phyloP scores from a whole-genome alignment of 75 land plant genomes.

The Pinus albicaulis region DNA sequence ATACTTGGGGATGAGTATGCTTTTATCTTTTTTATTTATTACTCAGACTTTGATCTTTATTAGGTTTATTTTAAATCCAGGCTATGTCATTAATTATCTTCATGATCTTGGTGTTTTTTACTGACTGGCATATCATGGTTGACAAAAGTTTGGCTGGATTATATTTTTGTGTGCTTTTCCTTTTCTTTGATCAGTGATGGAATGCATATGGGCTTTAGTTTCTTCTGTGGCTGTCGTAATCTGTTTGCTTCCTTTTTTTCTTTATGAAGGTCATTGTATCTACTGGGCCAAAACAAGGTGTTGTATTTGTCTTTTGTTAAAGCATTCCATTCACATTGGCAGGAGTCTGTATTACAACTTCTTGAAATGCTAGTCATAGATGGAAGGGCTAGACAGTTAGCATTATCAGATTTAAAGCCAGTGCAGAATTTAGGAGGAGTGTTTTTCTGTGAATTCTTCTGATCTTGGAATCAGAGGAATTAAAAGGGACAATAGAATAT shows the following conservation, averaged over 20 bases:
- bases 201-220: no score
- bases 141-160: no score
- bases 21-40: neutral
- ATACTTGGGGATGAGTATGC: no score
- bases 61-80: neutral
- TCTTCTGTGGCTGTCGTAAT: no score
- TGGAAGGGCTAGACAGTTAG: constrained; percentile 27
- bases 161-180: no score
- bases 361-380: constrained; percentile 31
- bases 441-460: constrained; percentile 15
- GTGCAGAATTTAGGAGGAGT: constrained; percentile 18
- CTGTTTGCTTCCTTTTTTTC: no score
- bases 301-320: neutral
- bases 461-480: neutral
- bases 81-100: neutral
- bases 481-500: constrained; percentile 17
- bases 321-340: constrained; percentile 4
- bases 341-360: constrained; percentile 29
- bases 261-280: neutral
- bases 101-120: no score
- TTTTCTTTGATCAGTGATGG: no score
- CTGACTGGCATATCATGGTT: no score
- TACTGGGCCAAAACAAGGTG: neutral
- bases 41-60: neutral
- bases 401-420: constrained; percentile 4